These are phyloP conservation scores for Alternaria sp. DNA, from an alignment of 2,329 filamentous ascomycete species.

Conservation along the genomic window DNA sequence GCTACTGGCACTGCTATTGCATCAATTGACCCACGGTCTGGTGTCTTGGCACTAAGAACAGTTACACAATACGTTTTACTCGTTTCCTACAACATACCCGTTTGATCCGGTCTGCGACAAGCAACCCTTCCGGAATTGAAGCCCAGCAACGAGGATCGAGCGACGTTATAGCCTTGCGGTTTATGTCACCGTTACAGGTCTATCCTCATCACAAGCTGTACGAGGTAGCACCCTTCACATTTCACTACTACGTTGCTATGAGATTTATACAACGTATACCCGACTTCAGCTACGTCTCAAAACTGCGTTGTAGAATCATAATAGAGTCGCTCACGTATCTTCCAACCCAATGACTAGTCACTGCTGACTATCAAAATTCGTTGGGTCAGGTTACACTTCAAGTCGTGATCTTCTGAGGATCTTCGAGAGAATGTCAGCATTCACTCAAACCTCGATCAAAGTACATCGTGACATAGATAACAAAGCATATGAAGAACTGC, in stretches of 20 bases:
- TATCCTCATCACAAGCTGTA: neutral
- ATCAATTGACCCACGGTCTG: neutral
- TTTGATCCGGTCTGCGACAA: neutral
- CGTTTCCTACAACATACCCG: neutral
- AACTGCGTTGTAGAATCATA: neutral
- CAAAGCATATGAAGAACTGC: fast-evolving
- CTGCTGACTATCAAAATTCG: neutral
- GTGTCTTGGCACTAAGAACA: neutral
- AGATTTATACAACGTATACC: neutral
- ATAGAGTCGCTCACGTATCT: neutral
- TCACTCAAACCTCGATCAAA: neutral
- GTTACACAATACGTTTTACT: neutral
- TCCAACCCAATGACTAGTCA: neutral
- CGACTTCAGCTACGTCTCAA: neutral
- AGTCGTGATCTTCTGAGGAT: neutral
- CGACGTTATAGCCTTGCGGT: neutral
- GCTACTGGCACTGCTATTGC: neutral
- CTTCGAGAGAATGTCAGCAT: neutral
- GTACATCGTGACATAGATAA: neutral
- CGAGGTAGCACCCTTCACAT: neutral
- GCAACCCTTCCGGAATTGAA: neutral
- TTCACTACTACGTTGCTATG: neutral
- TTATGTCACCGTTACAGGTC: neutral
- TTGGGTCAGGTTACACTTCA: neutral
- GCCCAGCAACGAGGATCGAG: neutral